These are phyloP conservation scores for Phellinidium pouzarii DNA, from an alignment of 1,284 basidiomycete genomes.

Conservation along the genomic window DNA sequence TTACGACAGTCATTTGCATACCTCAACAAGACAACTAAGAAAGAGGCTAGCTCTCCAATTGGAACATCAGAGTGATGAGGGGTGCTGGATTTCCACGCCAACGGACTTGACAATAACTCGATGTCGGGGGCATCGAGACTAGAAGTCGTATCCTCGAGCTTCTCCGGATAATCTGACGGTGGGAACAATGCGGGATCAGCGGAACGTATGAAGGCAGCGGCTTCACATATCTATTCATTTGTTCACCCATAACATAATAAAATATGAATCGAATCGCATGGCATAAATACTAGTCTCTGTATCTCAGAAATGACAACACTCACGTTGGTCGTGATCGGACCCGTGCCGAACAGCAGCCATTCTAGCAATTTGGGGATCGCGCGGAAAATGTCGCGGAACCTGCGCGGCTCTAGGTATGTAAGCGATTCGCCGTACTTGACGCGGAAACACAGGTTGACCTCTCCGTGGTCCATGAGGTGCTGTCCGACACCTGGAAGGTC, in stretches of 20 bases:
- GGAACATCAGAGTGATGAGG: slow-evolving; percentile 6
- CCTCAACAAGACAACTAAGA: slow-evolving; percentile 20
- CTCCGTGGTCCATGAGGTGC: slow-evolving; percentile 53
- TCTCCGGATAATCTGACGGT: slow-evolving; percentile 13
- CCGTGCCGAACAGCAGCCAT: slow-evolving; percentile 40
- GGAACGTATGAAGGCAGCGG: slow-evolving; percentile 28
- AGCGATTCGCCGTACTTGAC: slow-evolving; percentile 41
- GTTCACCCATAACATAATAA: slow-evolving; percentile 12
- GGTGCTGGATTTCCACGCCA: slow-evolving; percentile 12
- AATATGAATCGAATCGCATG: slow-evolving; percentile 14
- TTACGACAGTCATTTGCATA: not conserved
- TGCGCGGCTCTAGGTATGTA: slow-evolving; percentile 28
- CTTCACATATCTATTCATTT: slow-evolving; percentile 24
- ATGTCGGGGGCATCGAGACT: slow-evolving; percentile 27
- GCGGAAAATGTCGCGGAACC: slow-evolving; percentile 25
- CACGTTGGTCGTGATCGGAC: slow-evolving; percentile 52
- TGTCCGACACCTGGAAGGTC: slow-evolving; percentile 55
- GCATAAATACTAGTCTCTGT: slow-evolving; percentile 17
- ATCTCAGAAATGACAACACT: slow-evolving; percentile 17
- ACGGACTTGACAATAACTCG: slow-evolving; percentile 24
- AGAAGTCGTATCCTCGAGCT: slow-evolving; percentile 24
- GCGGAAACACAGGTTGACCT: slow-evolving; percentile 42
- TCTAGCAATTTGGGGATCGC: slow-evolving; percentile 31
- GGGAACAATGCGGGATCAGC: slow-evolving; percentile 27
- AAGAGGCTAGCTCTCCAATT: slow-evolving; percentile 18